These are phyloP conservation scores for Trametes hirsuta DNA, from an alignment of 1,284 basidiomycete genomes.

Conservation along the genomic window DNA sequence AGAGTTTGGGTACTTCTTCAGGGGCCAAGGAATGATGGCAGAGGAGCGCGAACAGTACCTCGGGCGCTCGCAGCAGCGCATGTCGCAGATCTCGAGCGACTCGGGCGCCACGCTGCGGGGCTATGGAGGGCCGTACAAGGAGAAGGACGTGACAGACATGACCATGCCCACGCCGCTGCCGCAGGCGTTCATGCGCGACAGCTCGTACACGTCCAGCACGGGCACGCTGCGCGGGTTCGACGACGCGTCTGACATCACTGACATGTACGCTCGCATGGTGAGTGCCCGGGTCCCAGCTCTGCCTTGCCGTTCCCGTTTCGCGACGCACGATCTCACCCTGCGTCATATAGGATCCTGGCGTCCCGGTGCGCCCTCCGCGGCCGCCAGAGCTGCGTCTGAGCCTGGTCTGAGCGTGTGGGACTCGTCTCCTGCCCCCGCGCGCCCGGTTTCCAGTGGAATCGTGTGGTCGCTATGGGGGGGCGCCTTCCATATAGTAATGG, in stretches of 20 bases:
- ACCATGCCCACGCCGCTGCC: conserved; percentile 7
- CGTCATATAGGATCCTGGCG: background rate
- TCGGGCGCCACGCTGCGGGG: background rate
- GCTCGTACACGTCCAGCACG: conserved; percentile 10
- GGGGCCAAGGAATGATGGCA: conserved; percentile 5
- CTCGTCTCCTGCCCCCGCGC: background rate
- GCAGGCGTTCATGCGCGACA: conserved; percentile 8
- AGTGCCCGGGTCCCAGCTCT: background rate
- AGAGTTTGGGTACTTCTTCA: conserved; percentile 34
- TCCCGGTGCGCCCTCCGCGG: conserved; percentile 13
- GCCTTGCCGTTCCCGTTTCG: background rate
- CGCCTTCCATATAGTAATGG: background rate
- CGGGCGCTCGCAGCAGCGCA: background rate
- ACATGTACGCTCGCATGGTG: conserved; percentile 15
- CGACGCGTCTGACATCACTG: conserved; percentile 10
- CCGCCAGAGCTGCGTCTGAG: conserved; percentile 20
- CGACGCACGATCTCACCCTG: conserved; percentile 1
- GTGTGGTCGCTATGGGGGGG: conserved; percentile 5
- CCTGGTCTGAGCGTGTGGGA: conserved; percentile 5
- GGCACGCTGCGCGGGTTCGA: conserved; percentile 7
- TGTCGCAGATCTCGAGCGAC: conserved; percentile 5
- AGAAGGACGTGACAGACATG: conserved; percentile 1
- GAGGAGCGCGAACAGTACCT: conserved; percentile 16
- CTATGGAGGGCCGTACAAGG: conserved; percentile 2
- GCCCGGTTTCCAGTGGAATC: conserved; percentile 2